phyloP scores from a whole-genome alignment of 2,329 filamentous ascomycete species.

The Pseudogymnoascus sp. region DNA sequence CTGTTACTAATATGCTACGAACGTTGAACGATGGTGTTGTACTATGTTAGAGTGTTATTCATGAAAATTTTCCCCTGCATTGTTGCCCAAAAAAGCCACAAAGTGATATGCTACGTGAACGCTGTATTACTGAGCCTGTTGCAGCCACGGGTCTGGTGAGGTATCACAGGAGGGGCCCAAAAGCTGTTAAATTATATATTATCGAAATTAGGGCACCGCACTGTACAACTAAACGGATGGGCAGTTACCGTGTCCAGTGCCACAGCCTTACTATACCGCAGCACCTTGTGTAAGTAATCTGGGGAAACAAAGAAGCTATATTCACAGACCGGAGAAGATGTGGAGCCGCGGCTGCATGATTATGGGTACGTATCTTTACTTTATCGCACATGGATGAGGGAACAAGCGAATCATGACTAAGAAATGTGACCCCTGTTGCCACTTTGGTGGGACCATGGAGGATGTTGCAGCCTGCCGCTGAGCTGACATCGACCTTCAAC shows the following conservation, averaged over 20 bases:
- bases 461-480: neutral
- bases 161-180: neutral
- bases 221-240: neutral
- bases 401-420: constrained; percentile 8
- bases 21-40: constrained; percentile 11
- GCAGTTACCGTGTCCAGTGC: neutral
- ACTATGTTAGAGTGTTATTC: constrained; percentile 11
- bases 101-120: neutral
- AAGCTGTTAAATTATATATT: neutral
- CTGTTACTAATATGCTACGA: constrained; percentile 12
- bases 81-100: neutral
- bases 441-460: neutral
- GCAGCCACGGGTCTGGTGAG: neutral
- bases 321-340: constrained; percentile 1
- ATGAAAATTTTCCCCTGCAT: constrained; percentile 9
- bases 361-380: neutral
- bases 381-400: neutral
- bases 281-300: neutral
- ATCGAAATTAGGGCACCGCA: neutral
- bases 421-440: neutral
- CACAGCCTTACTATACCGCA: neutral
- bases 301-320: neutral
- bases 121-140: neutral
- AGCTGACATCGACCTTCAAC: neutral
- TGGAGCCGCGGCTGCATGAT: neutral